Conservation (phyloP, 2,329 filamentous ascomycete species). For the Xylariaceae sp. region DNA sequence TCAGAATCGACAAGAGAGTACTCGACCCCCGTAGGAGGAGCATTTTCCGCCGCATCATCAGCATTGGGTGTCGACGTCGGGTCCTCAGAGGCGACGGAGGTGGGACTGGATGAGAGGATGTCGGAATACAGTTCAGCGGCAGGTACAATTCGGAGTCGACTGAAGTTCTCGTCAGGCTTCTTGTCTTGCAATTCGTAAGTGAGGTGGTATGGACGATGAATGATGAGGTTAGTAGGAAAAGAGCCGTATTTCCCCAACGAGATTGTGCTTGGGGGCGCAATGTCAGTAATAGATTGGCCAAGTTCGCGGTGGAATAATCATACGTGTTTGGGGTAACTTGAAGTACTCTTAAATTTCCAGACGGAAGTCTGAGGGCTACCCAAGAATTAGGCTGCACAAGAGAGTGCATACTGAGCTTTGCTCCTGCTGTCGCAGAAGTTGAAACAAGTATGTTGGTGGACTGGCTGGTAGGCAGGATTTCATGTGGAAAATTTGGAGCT, state of each 20-base stretch:
- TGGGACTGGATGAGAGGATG: conserved; percentile 59
- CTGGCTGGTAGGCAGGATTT: too few species aligned
- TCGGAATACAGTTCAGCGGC: conserved; percentile 85
- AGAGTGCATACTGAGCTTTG: conserved; percentile 44
- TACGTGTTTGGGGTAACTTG: conserved; percentile 68
- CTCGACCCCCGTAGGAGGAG: conserved; percentile 52
- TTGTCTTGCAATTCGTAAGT: conserved; percentile 89
- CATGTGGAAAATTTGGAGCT: not conserved
- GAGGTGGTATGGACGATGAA: conserved; percentile 88
- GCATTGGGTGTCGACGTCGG: conserved; percentile 47
- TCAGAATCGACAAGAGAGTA: conserved; percentile 53
- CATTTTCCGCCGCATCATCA: conserved; percentile 45
- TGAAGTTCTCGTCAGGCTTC: conserved; percentile 66
- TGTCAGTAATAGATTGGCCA: conserved; percentile 11
- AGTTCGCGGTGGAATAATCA: conserved; percentile 27
- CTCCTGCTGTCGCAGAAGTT: not conserved
- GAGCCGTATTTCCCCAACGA: conserved; percentile 91
- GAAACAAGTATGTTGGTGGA: too few species aligned
- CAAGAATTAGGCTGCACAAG: conserved; percentile 63
- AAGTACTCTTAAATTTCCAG: conserved; percentile 61
- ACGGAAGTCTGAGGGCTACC: conserved; percentile 65
- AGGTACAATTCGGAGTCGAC: conserved; percentile 77
- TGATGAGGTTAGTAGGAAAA: conserved; percentile 86
- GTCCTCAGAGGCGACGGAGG: conserved; percentile 43
- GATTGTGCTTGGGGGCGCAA: conserved; percentile 66